These are phyloP conservation scores for Talaromyces trachyspermus DNA, from an alignment of 495 filamentous ascomycete species.

Conservation along the genomic window DNA sequence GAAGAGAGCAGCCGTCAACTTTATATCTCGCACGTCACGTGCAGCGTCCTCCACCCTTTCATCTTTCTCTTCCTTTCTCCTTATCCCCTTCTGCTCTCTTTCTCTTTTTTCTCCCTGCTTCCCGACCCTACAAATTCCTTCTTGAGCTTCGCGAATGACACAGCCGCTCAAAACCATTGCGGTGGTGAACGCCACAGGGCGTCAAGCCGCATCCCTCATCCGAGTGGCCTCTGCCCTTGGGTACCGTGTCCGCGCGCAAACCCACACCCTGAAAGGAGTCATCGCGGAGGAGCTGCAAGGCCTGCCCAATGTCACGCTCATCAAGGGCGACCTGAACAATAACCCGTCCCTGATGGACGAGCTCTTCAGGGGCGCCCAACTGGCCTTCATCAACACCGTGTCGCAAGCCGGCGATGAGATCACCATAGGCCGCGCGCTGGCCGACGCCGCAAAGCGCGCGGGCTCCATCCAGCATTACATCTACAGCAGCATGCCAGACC, in stretches of 20 bases:
- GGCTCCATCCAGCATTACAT: conserved; percentile 79
- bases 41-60: conserved; percentile 6
- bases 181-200: conserved; percentile 85
- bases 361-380: conserved; percentile 74
- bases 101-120: conserved; percentile 7
- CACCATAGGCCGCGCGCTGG: conserved; percentile 75
- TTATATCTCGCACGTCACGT: conserved; percentile 11
- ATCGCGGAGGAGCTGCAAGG: conserved; percentile 73
- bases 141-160: conserved; percentile 37
- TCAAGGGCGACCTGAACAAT: conserved; percentile 76
- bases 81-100: conserved; percentile 8
- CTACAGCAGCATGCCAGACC: conserved; percentile 95
- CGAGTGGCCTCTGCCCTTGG: conserved; percentile 87
- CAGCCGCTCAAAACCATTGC: conserved; percentile 66
- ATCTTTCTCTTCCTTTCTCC: conserved; percentile 10
- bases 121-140: no score
- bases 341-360: conserved; percentile 58
- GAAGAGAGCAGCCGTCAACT: background rate
- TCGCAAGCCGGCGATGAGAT: conserved; percentile 89
- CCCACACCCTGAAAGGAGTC: conserved; percentile 72
- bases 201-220: conserved; percentile 89
- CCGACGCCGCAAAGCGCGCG: conserved; percentile 80
- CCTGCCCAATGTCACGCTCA: conserved; percentile 76
- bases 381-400: conserved; percentile 98
- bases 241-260: conserved; percentile 81